These are phyloP conservation scores for Termitomyces sp. DNA, from an alignment of 768 basidiomycete genomes.

Conservation along the genomic window DNA sequence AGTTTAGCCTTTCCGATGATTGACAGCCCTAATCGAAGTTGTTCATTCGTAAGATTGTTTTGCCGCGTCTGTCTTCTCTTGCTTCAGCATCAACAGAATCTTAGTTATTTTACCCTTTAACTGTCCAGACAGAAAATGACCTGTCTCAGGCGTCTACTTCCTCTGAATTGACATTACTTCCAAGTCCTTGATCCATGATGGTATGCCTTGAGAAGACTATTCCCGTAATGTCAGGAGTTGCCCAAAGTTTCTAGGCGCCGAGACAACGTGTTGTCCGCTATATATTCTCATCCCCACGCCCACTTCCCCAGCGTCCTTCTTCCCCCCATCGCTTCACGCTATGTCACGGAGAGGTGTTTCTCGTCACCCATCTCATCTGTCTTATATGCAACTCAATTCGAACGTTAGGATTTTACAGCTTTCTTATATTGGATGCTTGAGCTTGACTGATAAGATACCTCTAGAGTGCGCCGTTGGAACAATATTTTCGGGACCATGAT, in stretches of 20 bases:
- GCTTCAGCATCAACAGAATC: too few relatives aligned
- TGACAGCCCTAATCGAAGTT: too few relatives aligned
- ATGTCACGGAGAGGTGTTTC: background rate
- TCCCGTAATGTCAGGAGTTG: background rate
- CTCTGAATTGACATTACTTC: too few relatives aligned
- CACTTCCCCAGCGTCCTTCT: background rate
- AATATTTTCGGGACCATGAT: conserved; percentile 17
- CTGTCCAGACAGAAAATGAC: too few relatives aligned
- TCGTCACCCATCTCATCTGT: background rate
- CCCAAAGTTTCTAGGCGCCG: background rate
- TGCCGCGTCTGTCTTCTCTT: too few relatives aligned
- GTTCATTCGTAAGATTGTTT: too few relatives aligned
- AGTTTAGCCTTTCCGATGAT: too few relatives aligned
- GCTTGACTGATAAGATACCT: background rate
- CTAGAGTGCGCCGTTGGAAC: background rate
- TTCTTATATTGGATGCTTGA: background rate
- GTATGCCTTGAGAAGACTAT: too few relatives aligned
- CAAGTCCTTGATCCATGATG: too few relatives aligned
- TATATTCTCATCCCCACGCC: background rate
- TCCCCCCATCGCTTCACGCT: background rate
- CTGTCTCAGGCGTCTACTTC: too few relatives aligned
- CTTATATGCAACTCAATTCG: background rate
- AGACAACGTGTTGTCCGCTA: background rate
- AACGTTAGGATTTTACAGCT: background rate
- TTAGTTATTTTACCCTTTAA: too few relatives aligned